Evolutionary conservation across 352 stramenopile genomes (phyloP).

Genomic region (Globisporangium cystogenes): DNA sequence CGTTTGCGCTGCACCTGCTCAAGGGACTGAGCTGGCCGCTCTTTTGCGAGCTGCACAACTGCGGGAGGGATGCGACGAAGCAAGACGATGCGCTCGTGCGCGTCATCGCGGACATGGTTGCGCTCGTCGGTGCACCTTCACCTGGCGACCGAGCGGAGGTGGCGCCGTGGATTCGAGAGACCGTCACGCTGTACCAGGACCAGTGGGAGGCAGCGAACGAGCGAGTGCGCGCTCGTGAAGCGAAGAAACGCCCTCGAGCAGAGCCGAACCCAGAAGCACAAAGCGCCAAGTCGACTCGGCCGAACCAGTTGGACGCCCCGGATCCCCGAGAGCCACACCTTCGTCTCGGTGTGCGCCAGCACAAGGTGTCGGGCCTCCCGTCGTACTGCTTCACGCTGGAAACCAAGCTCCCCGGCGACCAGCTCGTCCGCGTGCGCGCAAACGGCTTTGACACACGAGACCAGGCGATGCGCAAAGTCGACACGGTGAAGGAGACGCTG

Average conservation of each 20-base stretch:
- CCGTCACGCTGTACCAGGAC: background rate
- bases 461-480: slow-evolving; percentile 9
- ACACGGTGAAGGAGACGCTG: slow-evolving; percentile 11
- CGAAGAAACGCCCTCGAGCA: background rate
- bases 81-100: slow-evolving; percentile 1
- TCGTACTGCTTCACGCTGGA: slow-evolving; percentile 12
- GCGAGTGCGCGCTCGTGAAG: background rate
- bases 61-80: background rate
- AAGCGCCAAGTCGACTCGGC: background rate
- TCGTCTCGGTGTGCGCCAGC: slow-evolving; percentile 11
- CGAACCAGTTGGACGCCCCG: background rate
- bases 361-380: slow-evolving; percentile 5
- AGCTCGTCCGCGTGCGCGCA: slow-evolving; percentile 9
- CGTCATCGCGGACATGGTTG: slow-evolving; percentile 10
- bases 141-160: background rate
- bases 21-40: slow-evolving; percentile 51
- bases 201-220: background rate
- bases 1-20: slow-evolving; percentile 39
- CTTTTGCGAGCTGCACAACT: background rate
- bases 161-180: slow-evolving; percentile 11
- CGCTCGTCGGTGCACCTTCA: background rate
- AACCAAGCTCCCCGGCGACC: slow-evolving; percentile 4
- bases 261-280: background rate
- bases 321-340: slow-evolving; percentile 7
- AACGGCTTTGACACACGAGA: slow-evolving; percentile 14